These are phyloP conservation scores for Thoreauomyces humboldtii DNA, from an alignment of 192 early-diverging fungal species.

Conservation along the genomic window DNA sequence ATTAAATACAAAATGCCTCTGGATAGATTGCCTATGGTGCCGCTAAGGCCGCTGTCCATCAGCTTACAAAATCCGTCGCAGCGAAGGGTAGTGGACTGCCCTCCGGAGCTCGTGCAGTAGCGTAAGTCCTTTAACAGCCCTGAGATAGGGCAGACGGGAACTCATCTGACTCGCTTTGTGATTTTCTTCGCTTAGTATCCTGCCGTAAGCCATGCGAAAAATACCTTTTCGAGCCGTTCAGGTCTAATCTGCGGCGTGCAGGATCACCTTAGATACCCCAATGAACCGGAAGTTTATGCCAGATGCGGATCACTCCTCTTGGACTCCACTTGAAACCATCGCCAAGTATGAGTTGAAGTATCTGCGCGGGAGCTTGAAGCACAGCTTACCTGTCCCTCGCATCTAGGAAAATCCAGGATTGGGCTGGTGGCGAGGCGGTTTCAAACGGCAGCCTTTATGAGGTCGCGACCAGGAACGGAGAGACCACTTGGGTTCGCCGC, in stretches of 20 bases:
- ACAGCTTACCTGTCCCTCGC: background rate
- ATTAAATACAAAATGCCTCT: no score
- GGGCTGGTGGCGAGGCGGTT: constrained; percentile 53
- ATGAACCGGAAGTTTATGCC: constrained; percentile 87
- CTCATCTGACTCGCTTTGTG: background rate
- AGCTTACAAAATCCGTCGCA: constrained; percentile 76
- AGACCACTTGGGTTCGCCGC: constrained; percentile 37
- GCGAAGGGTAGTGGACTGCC: constrained; percentile 72
- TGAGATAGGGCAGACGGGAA: no score
- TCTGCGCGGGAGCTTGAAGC: background rate
- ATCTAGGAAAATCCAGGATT: constrained; percentile 53
- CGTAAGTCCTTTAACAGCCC: constrained; percentile 16
- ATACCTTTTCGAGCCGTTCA: no score
- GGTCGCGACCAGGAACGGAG: constrained; percentile 55
- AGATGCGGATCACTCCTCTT: constrained; percentile 73
- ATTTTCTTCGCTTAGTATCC: constrained; percentile 1
- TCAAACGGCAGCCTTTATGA: constrained; percentile 62
- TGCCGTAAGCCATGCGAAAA: constrained; percentile 13
- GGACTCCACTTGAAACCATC: constrained; percentile 78
- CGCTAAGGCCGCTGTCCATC: constrained; percentile 92
- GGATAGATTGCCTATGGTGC: constrained; percentile 84
- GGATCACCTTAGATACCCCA: constrained; percentile 82
- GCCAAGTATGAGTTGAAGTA: constrained; percentile 39
- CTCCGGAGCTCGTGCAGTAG: constrained; percentile 60
- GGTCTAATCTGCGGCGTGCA: no score